Conservation (phyloP, 169 alveolate species). For the Eimeria tenella region DNA sequence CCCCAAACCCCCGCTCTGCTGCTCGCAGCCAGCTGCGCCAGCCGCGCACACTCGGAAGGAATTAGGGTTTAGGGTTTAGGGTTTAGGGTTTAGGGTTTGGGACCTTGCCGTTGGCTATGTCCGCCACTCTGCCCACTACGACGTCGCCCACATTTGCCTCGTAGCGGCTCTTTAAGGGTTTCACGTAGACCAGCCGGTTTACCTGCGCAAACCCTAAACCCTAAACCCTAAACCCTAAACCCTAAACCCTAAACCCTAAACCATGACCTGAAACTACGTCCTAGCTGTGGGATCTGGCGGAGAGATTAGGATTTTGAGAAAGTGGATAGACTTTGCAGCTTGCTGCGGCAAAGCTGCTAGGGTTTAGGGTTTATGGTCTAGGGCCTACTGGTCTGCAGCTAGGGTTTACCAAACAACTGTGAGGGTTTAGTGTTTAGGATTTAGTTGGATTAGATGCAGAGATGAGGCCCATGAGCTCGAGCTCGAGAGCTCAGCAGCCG, state of each 20-base stretch:
- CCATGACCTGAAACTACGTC: neutral
- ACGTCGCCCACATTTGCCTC: conserved; percentile 84
- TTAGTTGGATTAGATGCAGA: no score
- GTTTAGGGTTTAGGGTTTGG: conserved; percentile 18
- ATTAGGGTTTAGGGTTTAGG: neutral
- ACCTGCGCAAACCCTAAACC: conserved; percentile 43
- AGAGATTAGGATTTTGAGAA: neutral
- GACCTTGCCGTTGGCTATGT: conserved; percentile 79
- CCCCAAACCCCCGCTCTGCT: neutral
- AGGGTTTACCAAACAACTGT: no score
- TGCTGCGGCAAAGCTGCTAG: neutral
- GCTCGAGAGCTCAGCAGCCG: no score
- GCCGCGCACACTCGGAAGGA: neutral
- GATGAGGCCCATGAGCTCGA: no score
- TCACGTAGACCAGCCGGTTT: conserved; percentile 82
- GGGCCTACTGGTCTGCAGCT: no score
- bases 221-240: conserved; percentile 14
- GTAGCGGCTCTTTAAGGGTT: conserved; percentile 83
- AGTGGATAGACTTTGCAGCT: neutral
- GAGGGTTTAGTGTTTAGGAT: no score
- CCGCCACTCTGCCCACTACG: conserved; percentile 85
- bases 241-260: neutral
- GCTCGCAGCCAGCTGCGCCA: no score
- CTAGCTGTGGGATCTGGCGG: neutral
- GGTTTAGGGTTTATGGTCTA: neutral